Conservation (phyloP, 305 asterid genomes). For the Fraxinus xanthoxyloides region DNA sequence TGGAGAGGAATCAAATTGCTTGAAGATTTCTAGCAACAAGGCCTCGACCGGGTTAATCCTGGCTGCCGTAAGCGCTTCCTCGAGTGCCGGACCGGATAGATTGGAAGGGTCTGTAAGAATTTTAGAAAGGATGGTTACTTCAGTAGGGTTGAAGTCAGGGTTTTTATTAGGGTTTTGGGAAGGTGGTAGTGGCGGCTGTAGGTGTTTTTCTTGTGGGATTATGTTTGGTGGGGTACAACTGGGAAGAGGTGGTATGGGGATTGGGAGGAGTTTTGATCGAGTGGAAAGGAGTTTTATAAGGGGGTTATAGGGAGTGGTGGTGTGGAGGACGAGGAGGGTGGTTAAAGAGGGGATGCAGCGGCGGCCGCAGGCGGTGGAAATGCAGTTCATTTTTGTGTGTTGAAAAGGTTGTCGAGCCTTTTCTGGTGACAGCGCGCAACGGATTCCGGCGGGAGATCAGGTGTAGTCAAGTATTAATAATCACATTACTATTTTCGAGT, state of each 20-base stretch:
- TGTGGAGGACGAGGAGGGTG: slow-evolving; percentile 19
- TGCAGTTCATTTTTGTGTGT: slow-evolving; percentile 33
- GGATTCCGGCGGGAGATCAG: neutral
- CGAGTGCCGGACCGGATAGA: slow-evolving; percentile 57
- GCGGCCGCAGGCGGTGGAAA: slow-evolving; percentile 32
- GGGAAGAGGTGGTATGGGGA: slow-evolving; percentile 35
- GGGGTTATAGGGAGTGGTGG: slow-evolving; percentile 19
- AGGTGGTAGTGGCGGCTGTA: slow-evolving; percentile 11
- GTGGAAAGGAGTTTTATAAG: slow-evolving; percentile 26
- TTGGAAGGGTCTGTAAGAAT: slow-evolving; percentile 43
- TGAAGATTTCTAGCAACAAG: slow-evolving; percentile 48
- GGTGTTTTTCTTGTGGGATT: slow-evolving; percentile 18
- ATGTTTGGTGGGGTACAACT: neutral
- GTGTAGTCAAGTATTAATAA: neutral
- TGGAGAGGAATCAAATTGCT: slow-evolving; percentile 61
- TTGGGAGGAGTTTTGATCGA: slow-evolving; percentile 32
- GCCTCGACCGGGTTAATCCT: slow-evolving; percentile 38
- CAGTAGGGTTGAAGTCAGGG: slow-evolving; percentile 26
- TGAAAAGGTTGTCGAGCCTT: neutral
- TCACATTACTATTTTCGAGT: neutral
- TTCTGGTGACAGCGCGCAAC: neutral
- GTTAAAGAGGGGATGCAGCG: slow-evolving; percentile 31
- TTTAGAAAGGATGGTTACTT: slow-evolving; percentile 42
- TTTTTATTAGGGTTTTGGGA: slow-evolving; percentile 33
- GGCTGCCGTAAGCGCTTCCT: slow-evolving; percentile 45